phyloP scores from a whole-genome alignment of 768 basidiomycete species.

The Boletus speciosus region DNA sequence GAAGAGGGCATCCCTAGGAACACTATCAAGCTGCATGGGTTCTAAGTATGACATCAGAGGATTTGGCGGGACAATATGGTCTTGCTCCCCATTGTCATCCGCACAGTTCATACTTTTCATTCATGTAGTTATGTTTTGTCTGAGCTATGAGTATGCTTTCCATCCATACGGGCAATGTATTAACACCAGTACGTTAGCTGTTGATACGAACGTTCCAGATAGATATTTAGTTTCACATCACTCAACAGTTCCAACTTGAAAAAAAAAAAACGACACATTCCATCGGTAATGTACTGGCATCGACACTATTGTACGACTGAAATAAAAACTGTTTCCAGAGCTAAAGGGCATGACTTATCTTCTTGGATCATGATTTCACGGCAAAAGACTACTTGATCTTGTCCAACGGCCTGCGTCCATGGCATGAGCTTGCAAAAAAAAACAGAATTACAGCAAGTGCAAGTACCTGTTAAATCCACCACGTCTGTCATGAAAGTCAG shows the following conservation, averaged over 20 bases:
- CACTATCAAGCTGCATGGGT: conserved; percentile 86
- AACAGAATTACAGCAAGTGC: not conserved
- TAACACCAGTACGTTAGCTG: conserved; percentile 16
- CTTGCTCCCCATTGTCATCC: conserved; percentile 3
- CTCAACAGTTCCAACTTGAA: conserved; percentile 2
- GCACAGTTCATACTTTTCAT: conserved; percentile 12
- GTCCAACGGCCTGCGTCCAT: conserved; percentile 70
- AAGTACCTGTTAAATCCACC: conserved; percentile 80
- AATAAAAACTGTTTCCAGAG: conserved; percentile 9
- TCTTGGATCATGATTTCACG: not conserved
- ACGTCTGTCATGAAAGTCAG: conserved; percentile 44
- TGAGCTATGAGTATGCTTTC: conserved; percentile 15
- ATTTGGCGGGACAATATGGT: conserved; percentile 1
- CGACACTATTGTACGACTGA: not conserved
- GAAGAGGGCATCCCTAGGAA: conserved; percentile 75
- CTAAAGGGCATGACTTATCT: conserved; percentile 18
- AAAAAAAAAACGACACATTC: not conserved
- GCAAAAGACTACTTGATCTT: conserved; percentile 73
- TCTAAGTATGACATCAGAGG: conserved; percentile 43
- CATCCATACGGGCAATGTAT: conserved; percentile 26
- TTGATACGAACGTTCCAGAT: conserved; percentile 25
- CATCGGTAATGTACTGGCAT: not conserved
- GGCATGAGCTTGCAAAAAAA: conserved; percentile 14
- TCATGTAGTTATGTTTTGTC: conserved; percentile 20
- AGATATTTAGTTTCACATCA: conserved; percentile 18